phyloP scores from a whole-genome alignment of 164 flowering plant species.

The Vitis rupestris region DNA sequence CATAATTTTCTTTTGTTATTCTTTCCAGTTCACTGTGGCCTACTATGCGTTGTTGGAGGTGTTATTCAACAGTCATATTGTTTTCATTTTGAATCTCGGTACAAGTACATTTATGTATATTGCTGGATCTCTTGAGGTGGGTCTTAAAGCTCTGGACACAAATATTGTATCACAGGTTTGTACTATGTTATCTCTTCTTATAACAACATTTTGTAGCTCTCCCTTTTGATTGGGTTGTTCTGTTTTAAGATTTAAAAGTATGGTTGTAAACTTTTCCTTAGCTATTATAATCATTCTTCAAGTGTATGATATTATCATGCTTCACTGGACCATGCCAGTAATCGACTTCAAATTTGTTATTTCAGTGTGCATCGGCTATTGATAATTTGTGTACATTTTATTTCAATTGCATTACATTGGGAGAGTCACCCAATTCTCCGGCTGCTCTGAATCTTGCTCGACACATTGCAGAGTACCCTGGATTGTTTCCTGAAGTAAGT shows the following conservation, averaged over 20 bases:
- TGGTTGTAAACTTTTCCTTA: neutral
- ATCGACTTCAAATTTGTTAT: neutral
- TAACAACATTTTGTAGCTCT: neutral
- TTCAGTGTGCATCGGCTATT: constrained; percentile 65
- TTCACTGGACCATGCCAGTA: neutral
- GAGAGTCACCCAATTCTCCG: constrained; percentile 55
- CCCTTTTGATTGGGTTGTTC: too few relatives aligned
- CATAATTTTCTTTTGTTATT: neutral
- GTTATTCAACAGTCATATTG: constrained; percentile 51
- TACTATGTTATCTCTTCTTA: neutral
- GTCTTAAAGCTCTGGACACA: constrained; percentile 56
- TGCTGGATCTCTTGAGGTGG: constrained; percentile 69
- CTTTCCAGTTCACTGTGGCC: constrained; percentile 56
- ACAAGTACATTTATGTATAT: constrained; percentile 58
- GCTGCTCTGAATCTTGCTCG: constrained; percentile 53
- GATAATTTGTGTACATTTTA: constrained; percentile 61
- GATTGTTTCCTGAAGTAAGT: constrained; percentile 60
- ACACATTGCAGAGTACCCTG: constrained; percentile 59
- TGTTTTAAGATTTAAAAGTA: too few relatives aligned
- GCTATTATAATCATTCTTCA: neutral
- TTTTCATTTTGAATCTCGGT: constrained; percentile 49
- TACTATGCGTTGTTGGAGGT: constrained; percentile 69
- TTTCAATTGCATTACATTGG: constrained; percentile 60
- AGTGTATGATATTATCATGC: neutral
- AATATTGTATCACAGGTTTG: constrained; percentile 63